Base-by-base conservation (phyloP, 2,329 filamentous ascomycete genomes). In the Mariannaea sp. region DNA sequence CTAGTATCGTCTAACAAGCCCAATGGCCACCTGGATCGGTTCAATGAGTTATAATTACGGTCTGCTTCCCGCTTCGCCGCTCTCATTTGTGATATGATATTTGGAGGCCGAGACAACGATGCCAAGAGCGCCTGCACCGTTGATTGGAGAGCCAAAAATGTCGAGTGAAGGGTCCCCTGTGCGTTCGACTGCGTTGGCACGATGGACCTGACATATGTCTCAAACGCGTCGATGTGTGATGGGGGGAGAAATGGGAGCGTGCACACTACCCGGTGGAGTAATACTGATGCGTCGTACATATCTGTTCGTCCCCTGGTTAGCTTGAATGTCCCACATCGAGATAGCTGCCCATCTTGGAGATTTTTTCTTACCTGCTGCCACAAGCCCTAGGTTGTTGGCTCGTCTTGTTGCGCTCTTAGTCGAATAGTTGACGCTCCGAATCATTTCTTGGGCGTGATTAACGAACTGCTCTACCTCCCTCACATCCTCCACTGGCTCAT, bases 381-480 rank as follows among this genome's bases (percentile, higher is more conserved):
- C 83, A 62, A 89, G 84, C 40, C 85, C 85, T 22, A 93, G 73
- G 55, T 83, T 83, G 68, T 94, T 93, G 19, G 88, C 86, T 51
- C 91, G 83, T 52, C 93, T 85, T 32, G 94, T 87, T 45, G 95
- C 84, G 62, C 86, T 90, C 71, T 89, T 90, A 1, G 89, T 93
- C 49, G 90, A 88, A 65, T 88, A 86, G 65, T 92, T 92, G 55
- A 97, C 85, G 58, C 87, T 85, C 44, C 92, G 86, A 32, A 99
- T 87, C 72, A 92, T 92, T 49, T 97, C 93, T 63, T 91, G 85
- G 16, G 93, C 93, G 68, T 96, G 90, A 46, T 91, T 87, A 47
- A 96, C 87, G 71, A 99, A 96, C 63, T 94, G 87, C 67, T 97
- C 93, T 3, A 97, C 92, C 71, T 97, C 93, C 22, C 86, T 84